phyloP scores from a whole-genome alignment of 2,329 filamentous ascomycete species.

The Sarocladium kiliense region DNA sequence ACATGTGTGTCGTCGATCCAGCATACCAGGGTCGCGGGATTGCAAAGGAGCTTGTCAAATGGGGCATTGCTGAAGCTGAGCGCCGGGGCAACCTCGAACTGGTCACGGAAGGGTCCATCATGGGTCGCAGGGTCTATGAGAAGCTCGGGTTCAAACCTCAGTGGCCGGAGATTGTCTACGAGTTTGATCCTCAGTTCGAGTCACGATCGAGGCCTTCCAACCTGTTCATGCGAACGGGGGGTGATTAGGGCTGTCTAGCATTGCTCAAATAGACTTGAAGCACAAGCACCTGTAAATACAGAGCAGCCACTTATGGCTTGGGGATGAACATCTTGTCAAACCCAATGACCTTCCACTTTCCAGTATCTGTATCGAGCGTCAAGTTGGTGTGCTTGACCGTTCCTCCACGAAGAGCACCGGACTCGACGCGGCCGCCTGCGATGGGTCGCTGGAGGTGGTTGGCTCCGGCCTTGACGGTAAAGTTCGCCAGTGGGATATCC shows the following conservation, averaged over 20 bases:
- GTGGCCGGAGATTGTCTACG: slow-evolving; percentile 35
- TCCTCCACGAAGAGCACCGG: slow-evolving; percentile 49
- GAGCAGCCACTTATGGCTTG: slow-evolving; percentile 1
- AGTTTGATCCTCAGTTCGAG: slow-evolving; percentile 37
- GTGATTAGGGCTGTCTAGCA: background rate
- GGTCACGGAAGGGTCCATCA: slow-evolving; percentile 40
- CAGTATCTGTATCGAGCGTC: slow-evolving; percentile 31
- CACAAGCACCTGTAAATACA: too few relatives aligned
- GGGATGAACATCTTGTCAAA: slow-evolving; percentile 19
- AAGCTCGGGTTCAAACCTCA: slow-evolving; percentile 39
- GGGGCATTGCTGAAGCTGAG: slow-evolving; percentile 39
- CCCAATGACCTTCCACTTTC: slow-evolving; percentile 18
- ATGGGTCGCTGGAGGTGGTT: slow-evolving; percentile 48
- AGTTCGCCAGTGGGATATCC: slow-evolving; percentile 65
- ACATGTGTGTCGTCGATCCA: slow-evolving; percentile 48
- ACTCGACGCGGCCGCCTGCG: slow-evolving; percentile 40
- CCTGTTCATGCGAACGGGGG: slow-evolving; percentile 39
- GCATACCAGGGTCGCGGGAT: slow-evolving; percentile 45
- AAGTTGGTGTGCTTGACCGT: slow-evolving; percentile 42
- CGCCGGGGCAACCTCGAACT: slow-evolving; percentile 35
- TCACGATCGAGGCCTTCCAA: slow-evolving; percentile 33
- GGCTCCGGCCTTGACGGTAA: slow-evolving; percentile 58
- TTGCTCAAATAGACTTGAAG: too few relatives aligned
- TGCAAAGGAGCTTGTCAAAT: slow-evolving; percentile 38
- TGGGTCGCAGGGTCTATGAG: slow-evolving; percentile 43